Base-by-base conservation (phyloP, 2,329 filamentous ascomycete species). In the Fusarium aywerte region DNA sequence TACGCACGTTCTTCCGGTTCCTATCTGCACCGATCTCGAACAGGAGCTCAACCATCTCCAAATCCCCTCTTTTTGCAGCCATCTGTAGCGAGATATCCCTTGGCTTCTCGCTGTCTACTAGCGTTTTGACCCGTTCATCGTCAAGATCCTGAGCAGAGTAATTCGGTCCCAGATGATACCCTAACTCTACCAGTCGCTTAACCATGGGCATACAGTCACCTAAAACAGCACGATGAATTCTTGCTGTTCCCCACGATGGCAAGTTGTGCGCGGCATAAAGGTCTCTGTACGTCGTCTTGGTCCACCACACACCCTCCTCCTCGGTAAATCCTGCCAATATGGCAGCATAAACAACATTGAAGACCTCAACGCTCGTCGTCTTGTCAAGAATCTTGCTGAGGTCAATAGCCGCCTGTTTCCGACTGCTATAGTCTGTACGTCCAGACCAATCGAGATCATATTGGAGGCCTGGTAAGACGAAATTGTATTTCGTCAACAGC, bases 1-100 rank as follows among this genome's bases (percentile, higher is more conserved):
- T 60, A 5, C 56, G 10, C 9, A 61, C 38, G 32, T 60, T 61
- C 13, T 49, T 49, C 12, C 32, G 23, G 4, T 38, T 49, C 4
- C 5, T 38, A 5, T 38, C 32, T 1, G 45, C 45, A 2, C 45
- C 45, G 20, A 38, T 49, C 5, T 38, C 1, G 0, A 49, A 25
- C 0, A 49, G 4, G 6, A 49, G 32, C 4, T 49, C 2, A 20
- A 49, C n/a, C 32, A 49, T 49, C 0, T 49, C 21, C 45, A 49
- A 16, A 7, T 49, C 45, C 4, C 45, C 32, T 12, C 21, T 49
- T 4, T 12, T 27, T 3, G 10, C 13, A 7, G 45, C 45, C 18
- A 49, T 31, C 0, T 7, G 45, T 1, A 49, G 10, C 15, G 45
- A 49, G 8, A 49, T 38, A 11, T 60, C 43, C 1, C 32, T 32